Evolutionary conservation across 2,329 filamentous ascomycete species (phyloP).

Genomic region (Aspergillus caelatus): DNA sequence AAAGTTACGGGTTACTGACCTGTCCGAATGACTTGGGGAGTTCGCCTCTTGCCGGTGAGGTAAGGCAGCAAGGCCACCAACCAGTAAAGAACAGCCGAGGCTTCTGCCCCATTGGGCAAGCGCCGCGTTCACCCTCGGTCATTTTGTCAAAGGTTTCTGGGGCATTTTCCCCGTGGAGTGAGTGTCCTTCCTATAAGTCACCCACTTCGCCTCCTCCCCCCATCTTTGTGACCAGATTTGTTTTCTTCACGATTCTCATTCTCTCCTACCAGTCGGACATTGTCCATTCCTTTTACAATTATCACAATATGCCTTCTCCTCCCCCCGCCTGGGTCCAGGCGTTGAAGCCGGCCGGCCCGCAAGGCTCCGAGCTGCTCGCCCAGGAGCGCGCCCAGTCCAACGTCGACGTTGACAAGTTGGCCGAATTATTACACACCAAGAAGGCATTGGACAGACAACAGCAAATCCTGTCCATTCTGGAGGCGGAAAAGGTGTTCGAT

Average conservation of each 20-base stretch:
- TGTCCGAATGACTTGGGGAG: background rate
- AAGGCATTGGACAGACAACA: slow-evolving; percentile 64
- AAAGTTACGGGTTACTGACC: background rate
- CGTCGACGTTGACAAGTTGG: slow-evolving; percentile 67
- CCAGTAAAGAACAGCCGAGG: background rate
- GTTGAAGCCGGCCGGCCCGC: slow-evolving; percentile 66
- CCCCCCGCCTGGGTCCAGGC: slow-evolving; percentile 68
- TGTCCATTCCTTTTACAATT: background rate
- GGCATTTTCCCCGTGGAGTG: slow-evolving; percentile 9
- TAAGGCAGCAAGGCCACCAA: background rate
- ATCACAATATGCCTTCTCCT: slow-evolving; percentile 39
- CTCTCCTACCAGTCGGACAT: background rate
- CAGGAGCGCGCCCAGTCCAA: slow-evolving; percentile 69
- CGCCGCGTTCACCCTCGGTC: slow-evolving; percentile 5
- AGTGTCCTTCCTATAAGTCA: slow-evolving; percentile 2
- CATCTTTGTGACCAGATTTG: background rate
- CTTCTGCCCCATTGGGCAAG: slow-evolving; percentile 1
- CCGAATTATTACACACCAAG: slow-evolving; percentile 70
- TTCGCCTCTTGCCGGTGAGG: background rate
- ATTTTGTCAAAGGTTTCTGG: background rate
- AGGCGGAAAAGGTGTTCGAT: slow-evolving; percentile 71
- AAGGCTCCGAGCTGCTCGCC: slow-evolving; percentile 70
- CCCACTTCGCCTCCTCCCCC: background rate
- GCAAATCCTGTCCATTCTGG: slow-evolving; percentile 65
- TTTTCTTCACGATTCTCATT: background rate